phyloP scores from a whole-genome alignment of 1,284 basidiomycete genomes.

The Fomitiporia mediterranea region DNA sequence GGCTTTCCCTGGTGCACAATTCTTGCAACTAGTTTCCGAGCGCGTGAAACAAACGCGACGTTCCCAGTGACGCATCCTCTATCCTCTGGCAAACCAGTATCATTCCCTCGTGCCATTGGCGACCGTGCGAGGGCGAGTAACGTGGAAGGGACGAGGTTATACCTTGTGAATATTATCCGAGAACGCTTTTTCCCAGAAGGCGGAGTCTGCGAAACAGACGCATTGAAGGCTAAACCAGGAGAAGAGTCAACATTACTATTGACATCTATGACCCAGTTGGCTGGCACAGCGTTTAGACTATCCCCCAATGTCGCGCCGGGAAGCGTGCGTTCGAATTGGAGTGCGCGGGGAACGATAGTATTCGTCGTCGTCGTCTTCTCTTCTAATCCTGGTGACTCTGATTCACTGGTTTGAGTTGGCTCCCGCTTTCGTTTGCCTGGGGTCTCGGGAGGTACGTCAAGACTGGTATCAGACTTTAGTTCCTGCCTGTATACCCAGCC shows the following conservation, averaged over 20 bases:
- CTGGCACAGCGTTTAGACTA: background rate
- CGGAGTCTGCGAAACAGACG: background rate
- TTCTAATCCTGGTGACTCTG: background rate
- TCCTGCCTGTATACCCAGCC: background rate
- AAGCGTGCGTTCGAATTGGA: slow-evolving; percentile 10
- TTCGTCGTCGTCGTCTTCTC: background rate
- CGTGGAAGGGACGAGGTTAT: background rate
- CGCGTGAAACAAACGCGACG: slow-evolving; percentile 4
- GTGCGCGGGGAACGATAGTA: background rate
- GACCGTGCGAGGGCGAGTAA: slow-evolving; percentile 17
- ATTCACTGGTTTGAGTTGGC: background rate
- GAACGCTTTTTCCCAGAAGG: background rate
- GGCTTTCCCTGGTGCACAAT: background rate
- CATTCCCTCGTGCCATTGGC: slow-evolving; percentile 11
- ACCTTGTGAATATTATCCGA: background rate
- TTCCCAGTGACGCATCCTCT: slow-evolving; percentile 10
- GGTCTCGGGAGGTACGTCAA: background rate
- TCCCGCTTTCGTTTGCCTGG: background rate
- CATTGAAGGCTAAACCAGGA: background rate
- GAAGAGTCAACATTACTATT: background rate
- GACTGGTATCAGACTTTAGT: no score
- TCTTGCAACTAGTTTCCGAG: slow-evolving; percentile 2
- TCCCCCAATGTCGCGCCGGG: background rate
- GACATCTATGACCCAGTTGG: background rate
- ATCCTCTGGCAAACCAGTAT: background rate